Conservation (phyloP, 495 filamentous ascomycete species). For the Penicillium subrubescens region DNA sequence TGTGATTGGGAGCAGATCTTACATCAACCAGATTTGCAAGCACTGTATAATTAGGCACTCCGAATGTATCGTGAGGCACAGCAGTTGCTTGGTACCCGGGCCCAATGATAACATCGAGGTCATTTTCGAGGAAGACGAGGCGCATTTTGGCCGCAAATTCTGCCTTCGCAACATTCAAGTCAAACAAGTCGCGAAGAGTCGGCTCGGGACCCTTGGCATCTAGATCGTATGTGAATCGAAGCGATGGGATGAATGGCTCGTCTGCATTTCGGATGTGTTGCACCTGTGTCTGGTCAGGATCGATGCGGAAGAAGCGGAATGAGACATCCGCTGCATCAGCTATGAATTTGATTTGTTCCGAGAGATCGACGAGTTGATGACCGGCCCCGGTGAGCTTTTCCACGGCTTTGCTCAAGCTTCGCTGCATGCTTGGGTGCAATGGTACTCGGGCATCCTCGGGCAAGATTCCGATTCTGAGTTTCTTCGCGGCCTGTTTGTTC, state of each 20-base stretch:
- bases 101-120: slow-evolving; percentile 20
- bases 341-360: background rate
- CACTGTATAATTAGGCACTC: slow-evolving; percentile 9
- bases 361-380: slow-evolving; percentile 44
- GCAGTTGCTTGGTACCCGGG: slow-evolving; percentile 16
- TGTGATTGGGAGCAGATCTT: background rate
- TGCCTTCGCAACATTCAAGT: slow-evolving; percentile 17
- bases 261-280: slow-evolving; percentile 18
- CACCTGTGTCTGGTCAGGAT: slow-evolving; percentile 17
- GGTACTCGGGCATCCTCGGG: slow-evolving; percentile 49
- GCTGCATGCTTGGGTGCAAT: slow-evolving; percentile 52
- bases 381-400: slow-evolving; percentile 39
- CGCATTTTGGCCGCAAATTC: slow-evolving; percentile 15
- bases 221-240: slow-evolving; percentile 11
- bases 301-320: slow-evolving; percentile 14
- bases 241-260: slow-evolving; percentile 25
- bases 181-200: slow-evolving; percentile 24
- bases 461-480: slow-evolving; percentile 50
- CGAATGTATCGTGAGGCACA: slow-evolving; percentile 20
- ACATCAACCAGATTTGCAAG: slow-evolving; percentile 13
- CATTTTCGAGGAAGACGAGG: slow-evolving; percentile 14
- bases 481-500: slow-evolving; percentile 2
- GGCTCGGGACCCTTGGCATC: slow-evolving; percentile 13
- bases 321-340: slow-evolving; percentile 11
- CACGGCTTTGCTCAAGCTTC: slow-evolving; percentile 42